These are phyloP conservation scores for Amaranthus palmeri DNA, from an alignment of 148 eudicot species.

Conservation along the genomic window DNA sequence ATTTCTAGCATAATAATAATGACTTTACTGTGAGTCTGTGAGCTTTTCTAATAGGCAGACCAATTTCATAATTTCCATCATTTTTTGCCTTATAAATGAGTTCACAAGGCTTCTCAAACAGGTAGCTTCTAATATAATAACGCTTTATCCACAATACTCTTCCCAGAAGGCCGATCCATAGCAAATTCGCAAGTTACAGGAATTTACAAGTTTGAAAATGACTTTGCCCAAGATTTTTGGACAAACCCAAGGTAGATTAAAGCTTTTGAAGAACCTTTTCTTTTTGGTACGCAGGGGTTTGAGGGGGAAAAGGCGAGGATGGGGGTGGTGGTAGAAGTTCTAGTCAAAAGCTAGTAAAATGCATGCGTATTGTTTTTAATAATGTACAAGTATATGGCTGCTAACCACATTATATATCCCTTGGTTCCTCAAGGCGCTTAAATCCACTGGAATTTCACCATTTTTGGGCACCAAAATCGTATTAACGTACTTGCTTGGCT, in stretches of 20 bases:
- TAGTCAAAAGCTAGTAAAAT: neutral
- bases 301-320: neutral
- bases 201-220: neutral
- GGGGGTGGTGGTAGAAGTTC: neutral
- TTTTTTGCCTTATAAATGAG: too few relatives aligned
- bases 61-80: too few relatives aligned
- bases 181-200: neutral
- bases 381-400: neutral
- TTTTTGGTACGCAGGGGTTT: neutral
- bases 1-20: too few relatives aligned
- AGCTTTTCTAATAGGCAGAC: too few relatives aligned
- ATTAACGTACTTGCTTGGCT: conserved; percentile 78
- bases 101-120: too few relatives aligned
- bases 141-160: too few relatives aligned
- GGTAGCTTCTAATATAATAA: too few relatives aligned
- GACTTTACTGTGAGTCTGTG: too few relatives aligned
- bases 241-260: neutral
- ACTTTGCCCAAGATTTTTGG: neutral
- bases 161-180: too few relatives aligned
- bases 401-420: conserved; percentile 76
- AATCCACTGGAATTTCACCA: conserved; percentile 58
- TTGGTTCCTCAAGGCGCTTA: conserved; percentile 42
- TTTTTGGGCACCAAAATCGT: conserved; percentile 81
- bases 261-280: neutral
- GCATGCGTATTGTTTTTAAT: neutral